A percentile compares a stretch with the other conserved stretches of the same genome.
Conservation (phyloP, 2,329 filamentous ascomycete species). For the Pseudocercospora crystallina region DNA sequence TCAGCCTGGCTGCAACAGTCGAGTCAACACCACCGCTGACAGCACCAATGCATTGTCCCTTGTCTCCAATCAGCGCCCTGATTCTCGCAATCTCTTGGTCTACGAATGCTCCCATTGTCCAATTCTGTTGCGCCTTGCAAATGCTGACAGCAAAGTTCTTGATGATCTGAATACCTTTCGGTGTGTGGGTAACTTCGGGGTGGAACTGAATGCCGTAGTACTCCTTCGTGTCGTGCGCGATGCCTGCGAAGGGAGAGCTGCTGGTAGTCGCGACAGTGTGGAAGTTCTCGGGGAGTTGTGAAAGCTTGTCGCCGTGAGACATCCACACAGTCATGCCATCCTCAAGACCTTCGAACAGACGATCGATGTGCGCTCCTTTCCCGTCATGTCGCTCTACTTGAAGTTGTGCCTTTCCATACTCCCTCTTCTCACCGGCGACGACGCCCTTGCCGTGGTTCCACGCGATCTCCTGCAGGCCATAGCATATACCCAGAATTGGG, state of each 20-base stretch:
- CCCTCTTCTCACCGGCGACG: slow-evolving; percentile 63
- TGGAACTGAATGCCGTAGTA: slow-evolving; percentile 88
- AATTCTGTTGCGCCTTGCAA: slow-evolving; percentile 72
- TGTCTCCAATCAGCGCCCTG: slow-evolving; percentile 74
- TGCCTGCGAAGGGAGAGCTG: slow-evolving; percentile 78
- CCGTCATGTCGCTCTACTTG: slow-evolving; percentile 58
- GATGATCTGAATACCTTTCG: slow-evolving; percentile 67
- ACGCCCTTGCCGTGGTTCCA: slow-evolving; percentile 69
- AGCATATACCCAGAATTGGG: slow-evolving; percentile 63
- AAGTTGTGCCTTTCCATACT: slow-evolving; percentile 71
- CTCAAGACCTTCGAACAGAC: slow-evolving; percentile 74
- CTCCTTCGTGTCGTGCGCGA: slow-evolving; percentile 67
- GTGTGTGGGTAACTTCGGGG: slow-evolving; percentile 77
- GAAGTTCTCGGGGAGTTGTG: slow-evolving; percentile 70
- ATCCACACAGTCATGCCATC: slow-evolving; percentile 75
- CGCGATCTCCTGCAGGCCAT: slow-evolving; percentile 69
- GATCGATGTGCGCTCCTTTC: slow-evolving; percentile 65
- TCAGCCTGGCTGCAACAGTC: slow-evolving; percentile 82
- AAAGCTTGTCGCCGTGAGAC: slow-evolving; percentile 87
- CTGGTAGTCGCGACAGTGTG: slow-evolving; percentile 69
- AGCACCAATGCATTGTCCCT: slow-evolving; percentile 77
- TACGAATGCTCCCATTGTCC: slow-evolving; percentile 84
- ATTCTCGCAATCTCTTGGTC: slow-evolving; percentile 80
- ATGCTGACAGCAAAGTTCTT: slow-evolving; percentile 83
- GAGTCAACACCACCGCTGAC: slow-evolving; percentile 84